A percentile compares a stretch with the other conserved stretches of the same genome.
These are phyloP conservation scores for Tuctoria greenei DNA, from an alignment of 176 grass and related monocot species.

Conservation along the genomic window DNA sequence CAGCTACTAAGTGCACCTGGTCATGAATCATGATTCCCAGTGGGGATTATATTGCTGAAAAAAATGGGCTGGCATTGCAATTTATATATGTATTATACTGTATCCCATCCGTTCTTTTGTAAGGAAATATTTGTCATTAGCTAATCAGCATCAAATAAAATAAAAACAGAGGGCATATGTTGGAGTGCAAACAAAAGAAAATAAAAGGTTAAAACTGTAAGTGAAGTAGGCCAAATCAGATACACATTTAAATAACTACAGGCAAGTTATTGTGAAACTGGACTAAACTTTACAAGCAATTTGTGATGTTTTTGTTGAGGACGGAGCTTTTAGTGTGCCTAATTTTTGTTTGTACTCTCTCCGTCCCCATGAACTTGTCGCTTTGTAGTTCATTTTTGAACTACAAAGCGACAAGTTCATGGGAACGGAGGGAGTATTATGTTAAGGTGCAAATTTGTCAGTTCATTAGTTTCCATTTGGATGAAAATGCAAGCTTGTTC, in stretches of 20 bases:
- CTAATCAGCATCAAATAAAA: too few relatives aligned
- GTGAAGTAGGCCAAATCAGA: neutral
- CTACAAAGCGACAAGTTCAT: too few relatives aligned
- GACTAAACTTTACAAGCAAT: neutral
- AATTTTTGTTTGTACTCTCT: neutral
- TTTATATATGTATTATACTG: neutral
- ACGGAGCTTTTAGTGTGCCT: neutral
- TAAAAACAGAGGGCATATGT: neutral
- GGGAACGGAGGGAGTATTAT: too few relatives aligned
- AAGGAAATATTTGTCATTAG: too few relatives aligned
- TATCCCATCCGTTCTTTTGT: too few relatives aligned
- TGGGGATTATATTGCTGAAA: neutral
- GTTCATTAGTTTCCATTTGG: neutral
- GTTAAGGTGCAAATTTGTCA: neutral
- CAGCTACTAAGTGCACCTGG: neutral
- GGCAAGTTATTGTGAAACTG: neutral
- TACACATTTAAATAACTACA: neutral
- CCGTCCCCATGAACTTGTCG: too few relatives aligned
- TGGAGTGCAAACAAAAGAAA: neutral
- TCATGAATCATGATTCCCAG: constrained; percentile 6
- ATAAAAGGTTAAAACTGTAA: neutral
- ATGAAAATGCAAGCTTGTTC: neutral
- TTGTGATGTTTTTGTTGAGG: neutral
- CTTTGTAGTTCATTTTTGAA: too few relatives aligned
- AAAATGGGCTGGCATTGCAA: neutral